Base-by-base conservation (phyloP, 805 yeast species). In the Clavispora fructus region DNA sequence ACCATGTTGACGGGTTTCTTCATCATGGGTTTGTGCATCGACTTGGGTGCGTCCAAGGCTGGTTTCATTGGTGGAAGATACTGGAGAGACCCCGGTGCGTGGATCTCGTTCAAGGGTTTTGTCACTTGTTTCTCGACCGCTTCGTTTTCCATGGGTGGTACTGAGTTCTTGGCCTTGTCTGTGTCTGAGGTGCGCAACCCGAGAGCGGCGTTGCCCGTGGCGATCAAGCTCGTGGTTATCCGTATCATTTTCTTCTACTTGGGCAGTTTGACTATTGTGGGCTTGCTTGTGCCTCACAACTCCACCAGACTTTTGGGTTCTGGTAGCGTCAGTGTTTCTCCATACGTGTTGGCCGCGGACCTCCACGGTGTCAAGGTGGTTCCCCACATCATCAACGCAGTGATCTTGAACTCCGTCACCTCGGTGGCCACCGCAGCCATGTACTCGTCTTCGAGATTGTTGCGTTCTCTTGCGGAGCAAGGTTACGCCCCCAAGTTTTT, bases 1-100 rank as follows among this genome's bases (percentile, higher is more conserved):
- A 26, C 63, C 41, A 65, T 68, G 65, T 57, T 71, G 45, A 56
- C 62, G 13, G 76, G 75, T 1, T 71, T 71, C 48, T 60, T 71
- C 40, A 60, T 71, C 43, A 68, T 66, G 69, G 70, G 71, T 41
- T 67, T 71, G 44, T 63, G 67, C 23, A 59, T 71, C 29, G 63
- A 69, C 49, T 62, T 62, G 49, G 75, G 75, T 52, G 64, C 63
- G 9, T 45, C 56, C n/a, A 14, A 46, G 11, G 38, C 44, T 40
- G 66, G 68, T 5, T 70, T 64, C 43, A 65, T 70, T 47, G 75
- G 75, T 39, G 74, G 74, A n/a, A 57, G 51, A 48, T 69, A 62
- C 56, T 70, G 75, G 75, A 61, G 61, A 46, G 58, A 69, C 50
- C 73, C 73, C 8, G 73, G 73, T 40, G 65, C 59, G 45, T 57